A percentile compares a stretch with the other conserved stretches of the same genome.
Conservation (phyloP, 495 filamentous ascomycete species). For the Xylaria scruposa region DNA sequence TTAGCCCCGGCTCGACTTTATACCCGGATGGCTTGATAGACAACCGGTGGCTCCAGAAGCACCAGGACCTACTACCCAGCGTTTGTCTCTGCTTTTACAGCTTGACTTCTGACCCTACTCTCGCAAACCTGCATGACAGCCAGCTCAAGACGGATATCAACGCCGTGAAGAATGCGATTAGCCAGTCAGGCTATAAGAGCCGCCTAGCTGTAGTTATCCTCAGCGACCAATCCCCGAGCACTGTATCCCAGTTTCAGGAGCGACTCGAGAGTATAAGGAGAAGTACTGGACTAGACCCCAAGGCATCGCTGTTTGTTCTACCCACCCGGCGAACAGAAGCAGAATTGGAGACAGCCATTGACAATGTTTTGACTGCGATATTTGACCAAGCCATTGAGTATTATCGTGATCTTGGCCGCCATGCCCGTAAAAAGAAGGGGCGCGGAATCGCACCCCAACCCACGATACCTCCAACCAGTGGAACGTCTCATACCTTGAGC, state of each 20-base stretch:
- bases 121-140: conserved; percentile 78
- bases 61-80: conserved; percentile 80
- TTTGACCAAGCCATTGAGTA: conserved; percentile 80
- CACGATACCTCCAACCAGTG: conserved; percentile 80
- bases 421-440: conserved; percentile 81
- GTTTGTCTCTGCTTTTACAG: conserved; percentile 77
- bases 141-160: conserved; percentile 89
- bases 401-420: conserved; percentile 89
- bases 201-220: conserved; percentile 79
- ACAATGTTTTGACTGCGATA: conserved; percentile 62
- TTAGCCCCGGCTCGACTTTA: conserved; percentile 77
- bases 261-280: conserved; percentile 76
- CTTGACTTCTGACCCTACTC: conserved; percentile 71
- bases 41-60: conserved; percentile 81
- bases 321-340: conserved; percentile 50
- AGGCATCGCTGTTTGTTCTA: conserved; percentile 68
- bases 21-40: conserved; percentile 89
- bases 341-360: conserved; percentile 69
- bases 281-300: conserved; percentile 79
- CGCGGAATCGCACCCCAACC: conserved; percentile 77
- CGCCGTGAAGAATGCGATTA: conserved; percentile 68
- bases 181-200: conserved; percentile 72
- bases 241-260: conserved; percentile 66
- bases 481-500: conserved; percentile 83
- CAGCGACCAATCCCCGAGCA: conserved; percentile 67